A percentile compares a stretch with the other conserved stretches of the same genome.
Evolutionary conservation across 805 yeast genomes (phyloP).

Genomic region (Suhomyces tanzawaensis): DNA sequence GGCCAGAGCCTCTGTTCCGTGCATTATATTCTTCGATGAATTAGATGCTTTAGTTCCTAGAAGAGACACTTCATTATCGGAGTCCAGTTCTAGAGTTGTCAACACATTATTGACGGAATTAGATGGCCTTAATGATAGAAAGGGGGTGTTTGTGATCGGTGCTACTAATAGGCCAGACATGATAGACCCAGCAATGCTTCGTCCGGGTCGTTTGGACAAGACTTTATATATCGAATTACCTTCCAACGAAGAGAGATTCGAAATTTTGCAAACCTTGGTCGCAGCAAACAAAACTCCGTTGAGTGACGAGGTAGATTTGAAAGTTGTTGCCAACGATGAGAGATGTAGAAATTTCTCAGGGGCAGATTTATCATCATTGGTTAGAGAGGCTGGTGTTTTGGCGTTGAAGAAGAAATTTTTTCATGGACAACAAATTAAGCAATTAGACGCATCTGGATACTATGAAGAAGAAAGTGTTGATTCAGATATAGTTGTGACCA

Average conservation of each 20-base stretch:
- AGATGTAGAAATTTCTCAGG: conserved; percentile 90
- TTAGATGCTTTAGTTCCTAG: conserved; percentile 94
- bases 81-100: conserved; percentile 89
- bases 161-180: conserved; percentile 98
- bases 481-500: conserved; percentile 52
- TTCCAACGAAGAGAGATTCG: conserved; percentile 69
- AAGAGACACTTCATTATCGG: conserved; percentile 84
- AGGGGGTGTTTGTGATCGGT: conserved; percentile 91
- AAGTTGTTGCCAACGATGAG: conserved; percentile 63
- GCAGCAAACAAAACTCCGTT: conserved; percentile 75
- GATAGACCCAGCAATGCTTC: conserved; percentile 96
- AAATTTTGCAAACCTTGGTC: conserved; percentile 76
- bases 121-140: conserved; percentile 90
- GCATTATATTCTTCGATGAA: conserved; percentile 94
- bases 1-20: conserved; percentile 90
- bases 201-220: conserved; percentile 96
- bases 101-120: conserved; percentile 91
- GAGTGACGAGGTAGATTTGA: conserved; percentile 57
- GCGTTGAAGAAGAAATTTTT: conserved; percentile 79
- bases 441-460: conserved; percentile 37
- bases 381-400: conserved; percentile 88
- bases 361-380: conserved; percentile 90
- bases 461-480: conserved; percentile 29
- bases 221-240: conserved; percentile 91
- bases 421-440: conserved; percentile 36